Base-by-base conservation (phyloP, 495 filamentous ascomycete genomes). In the Bacidia rubella region DNA sequence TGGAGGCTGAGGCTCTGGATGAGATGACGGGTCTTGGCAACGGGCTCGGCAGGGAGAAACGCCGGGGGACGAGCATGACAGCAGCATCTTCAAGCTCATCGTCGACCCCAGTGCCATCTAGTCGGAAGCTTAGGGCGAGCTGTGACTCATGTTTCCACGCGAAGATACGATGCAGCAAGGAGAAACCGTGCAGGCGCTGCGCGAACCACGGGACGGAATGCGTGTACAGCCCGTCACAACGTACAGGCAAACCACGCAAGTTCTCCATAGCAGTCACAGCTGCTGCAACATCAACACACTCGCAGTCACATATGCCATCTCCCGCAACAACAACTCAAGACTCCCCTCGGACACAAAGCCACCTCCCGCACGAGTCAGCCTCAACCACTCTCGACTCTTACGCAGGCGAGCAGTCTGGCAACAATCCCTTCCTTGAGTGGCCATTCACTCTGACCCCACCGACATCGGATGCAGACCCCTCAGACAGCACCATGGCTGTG, bases 181-280 rank as follows among this genome's bases (percentile, higher is more conserved):
- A 64, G 47, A 63, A 54, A 51, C 64, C 64, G 15, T 52, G 39
- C n/a, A 65, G 64, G 43, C 63, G 64, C 27, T 66, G 64, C 53
- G 26, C 51, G 23, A 63, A 56, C 19, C 58, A 52, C 11, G 57
- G 61, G 29, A 22, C 57, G 11, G 15, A 27, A 1, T 66, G 64
- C 54, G 27, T 58, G 10, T 66, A 66, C 50, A 58, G 60, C 32
- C 58, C 56, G 23, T 63, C 59, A 27, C 55, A 54, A 45, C 51
- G 63, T 12, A 51, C 51, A n/a, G 63, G 63, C 15, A 61, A 58
- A 38, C 42, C 47, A 22, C 7, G 41, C 7, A 7, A 17, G 19
- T 17, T 44, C 12, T 5, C 41, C 5, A 17, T 44, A 17, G 20
- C 41, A 7, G 17, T 9, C 41, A n/a, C 9, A 22, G 41, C 7